Percentiles rank a stretch among this genome's conserved stretches.
These are phyloP conservation scores for Pseudocercospora vitis DNA, from an alignment of 2,329 filamentous ascomycete species.

Conservation along the genomic window DNA sequence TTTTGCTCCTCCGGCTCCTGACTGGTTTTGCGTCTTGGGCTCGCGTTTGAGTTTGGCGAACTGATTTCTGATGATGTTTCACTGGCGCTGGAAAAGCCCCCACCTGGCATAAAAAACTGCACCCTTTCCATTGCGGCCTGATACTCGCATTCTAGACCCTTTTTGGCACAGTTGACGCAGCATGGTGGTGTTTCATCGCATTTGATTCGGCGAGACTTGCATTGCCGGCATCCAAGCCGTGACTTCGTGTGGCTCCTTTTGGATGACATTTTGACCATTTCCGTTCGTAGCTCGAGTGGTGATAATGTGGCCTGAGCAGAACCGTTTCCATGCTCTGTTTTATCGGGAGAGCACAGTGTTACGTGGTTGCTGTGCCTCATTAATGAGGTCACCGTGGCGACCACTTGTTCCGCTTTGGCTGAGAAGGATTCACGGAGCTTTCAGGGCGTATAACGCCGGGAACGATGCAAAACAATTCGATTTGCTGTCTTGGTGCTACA, in stretches of 20 bases:
- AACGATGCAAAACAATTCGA: too few relatives aligned
- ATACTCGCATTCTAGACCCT: conserved; percentile 32
- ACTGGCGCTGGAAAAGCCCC: background rate
- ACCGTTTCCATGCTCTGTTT: background rate
- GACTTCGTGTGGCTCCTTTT: conserved; percentile 32
- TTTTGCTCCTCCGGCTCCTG: background rate
- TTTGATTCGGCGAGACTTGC: conserved; percentile 30
- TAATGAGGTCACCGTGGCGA: background rate
- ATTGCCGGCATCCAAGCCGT: conserved; percentile 32
- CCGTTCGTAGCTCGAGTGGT: background rate
- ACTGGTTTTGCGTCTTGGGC: background rate
- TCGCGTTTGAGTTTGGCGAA: conserved; percentile 7
- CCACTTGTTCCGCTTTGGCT: background rate
- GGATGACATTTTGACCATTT: conserved; percentile 12
- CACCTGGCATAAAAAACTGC: conserved; percentile 10
- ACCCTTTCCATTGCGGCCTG: conserved; percentile 18
- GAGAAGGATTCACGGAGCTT: too few relatives aligned
- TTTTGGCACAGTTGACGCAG: conserved; percentile 30
- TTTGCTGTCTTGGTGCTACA: too few relatives aligned
- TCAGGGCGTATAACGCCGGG: too few relatives aligned
- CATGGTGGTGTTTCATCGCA: conserved; percentile 31
- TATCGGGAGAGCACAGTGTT: background rate
- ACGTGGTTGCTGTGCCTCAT: background rate
- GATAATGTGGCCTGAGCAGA: background rate
- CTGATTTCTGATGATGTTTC: conserved; percentile 1